Percentiles rank a stretch among this genome's conserved stretches.
Evolutionary conservation across 176 grass and related monocot genomes (phyloP).

Genomic region (Puya raimondii): DNA sequence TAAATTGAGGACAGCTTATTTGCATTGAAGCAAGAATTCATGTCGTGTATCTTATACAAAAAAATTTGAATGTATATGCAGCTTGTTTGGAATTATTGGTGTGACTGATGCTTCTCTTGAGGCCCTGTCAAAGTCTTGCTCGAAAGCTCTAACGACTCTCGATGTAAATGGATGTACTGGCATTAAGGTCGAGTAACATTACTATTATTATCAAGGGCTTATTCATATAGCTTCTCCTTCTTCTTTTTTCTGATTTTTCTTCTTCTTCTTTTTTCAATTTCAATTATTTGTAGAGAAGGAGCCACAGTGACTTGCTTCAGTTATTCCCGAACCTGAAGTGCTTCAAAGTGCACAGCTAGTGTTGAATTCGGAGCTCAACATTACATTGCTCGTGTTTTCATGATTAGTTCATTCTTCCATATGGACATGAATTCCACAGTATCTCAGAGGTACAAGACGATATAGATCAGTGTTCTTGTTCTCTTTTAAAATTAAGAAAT

Average conservation of each 20-base stretch:
- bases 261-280: slow-evolving; percentile 14
- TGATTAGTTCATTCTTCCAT: not conserved
- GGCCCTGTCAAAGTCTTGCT: slow-evolving; percentile 57
- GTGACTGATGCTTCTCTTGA: slow-evolving; percentile 74
- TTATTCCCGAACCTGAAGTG: slow-evolving; percentile 54
- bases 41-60: not conserved
- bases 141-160: slow-evolving; percentile 57
- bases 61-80: slow-evolving; percentile 16
- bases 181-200: slow-evolving; percentile 45
- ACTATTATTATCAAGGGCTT: not conserved
- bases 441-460: not conserved
- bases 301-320: slow-evolving; percentile 40
- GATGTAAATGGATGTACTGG: slow-evolving; percentile 86
- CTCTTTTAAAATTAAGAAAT: not conserved
- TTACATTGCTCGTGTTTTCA: not conserved
- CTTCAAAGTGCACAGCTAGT: slow-evolving; percentile 85
- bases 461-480: not conserved
- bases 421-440: not conserved
- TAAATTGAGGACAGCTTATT: slow-evolving; percentile 18
- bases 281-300: slow-evolving; percentile 51
- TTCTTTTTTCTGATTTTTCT: not conserved
- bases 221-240: not conserved
- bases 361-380: not conserved
- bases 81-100: slow-evolving; percentile 80
- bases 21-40: not conserved